Percentiles rank a stretch among this genome's conserved stretches.
Conservation (phyloP, 1,284 basidiomycete genomes). For the Puccinia brachypodii region DNA sequence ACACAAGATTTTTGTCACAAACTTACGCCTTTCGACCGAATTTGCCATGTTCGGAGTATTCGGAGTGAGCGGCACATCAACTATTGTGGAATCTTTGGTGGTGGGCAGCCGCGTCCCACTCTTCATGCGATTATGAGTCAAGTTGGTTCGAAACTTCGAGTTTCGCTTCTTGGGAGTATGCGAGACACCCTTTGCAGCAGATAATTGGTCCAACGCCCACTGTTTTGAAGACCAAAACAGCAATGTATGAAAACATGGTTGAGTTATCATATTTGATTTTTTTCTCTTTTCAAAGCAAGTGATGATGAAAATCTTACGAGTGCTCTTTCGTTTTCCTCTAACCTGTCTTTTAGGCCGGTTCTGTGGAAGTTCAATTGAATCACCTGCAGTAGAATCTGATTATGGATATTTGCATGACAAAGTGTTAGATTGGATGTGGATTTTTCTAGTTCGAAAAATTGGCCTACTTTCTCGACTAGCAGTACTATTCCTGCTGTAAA, state of each 20-base stretch:
- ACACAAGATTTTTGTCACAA: not conserved
- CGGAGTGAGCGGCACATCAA: conserved; percentile 29
- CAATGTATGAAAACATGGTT: not conserved
- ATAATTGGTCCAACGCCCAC: conserved; percentile 50
- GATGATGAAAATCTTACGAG: conserved; percentile 8
- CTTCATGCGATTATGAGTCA: not conserved
- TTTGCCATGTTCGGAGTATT: not conserved
- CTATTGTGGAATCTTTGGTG: not conserved
- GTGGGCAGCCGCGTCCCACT: not conserved
- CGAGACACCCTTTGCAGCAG: conserved; percentile 44
- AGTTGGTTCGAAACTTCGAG: conserved; percentile 16
- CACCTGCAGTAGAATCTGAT: conserved; percentile 29
- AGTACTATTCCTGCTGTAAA: conserved; percentile 67
- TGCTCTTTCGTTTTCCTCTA: conserved; percentile 34
- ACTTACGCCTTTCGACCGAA: not conserved
- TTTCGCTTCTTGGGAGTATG: conserved; percentile 35
- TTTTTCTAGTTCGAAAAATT: not conserved
- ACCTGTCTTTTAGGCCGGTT: conserved; percentile 30
- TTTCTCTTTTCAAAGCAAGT: not conserved
- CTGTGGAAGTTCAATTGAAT: conserved; percentile 39
- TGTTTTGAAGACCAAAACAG: not conserved
- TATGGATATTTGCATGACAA: not conserved
- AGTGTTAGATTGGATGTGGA: not conserved
- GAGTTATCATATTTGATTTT: too few relatives aligned
- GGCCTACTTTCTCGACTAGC: conserved; percentile 66